Evolutionary conservation across 495 filamentous ascomycete species (phyloP).

Genomic region (Hypomontagnella submonticulosa): DNA sequence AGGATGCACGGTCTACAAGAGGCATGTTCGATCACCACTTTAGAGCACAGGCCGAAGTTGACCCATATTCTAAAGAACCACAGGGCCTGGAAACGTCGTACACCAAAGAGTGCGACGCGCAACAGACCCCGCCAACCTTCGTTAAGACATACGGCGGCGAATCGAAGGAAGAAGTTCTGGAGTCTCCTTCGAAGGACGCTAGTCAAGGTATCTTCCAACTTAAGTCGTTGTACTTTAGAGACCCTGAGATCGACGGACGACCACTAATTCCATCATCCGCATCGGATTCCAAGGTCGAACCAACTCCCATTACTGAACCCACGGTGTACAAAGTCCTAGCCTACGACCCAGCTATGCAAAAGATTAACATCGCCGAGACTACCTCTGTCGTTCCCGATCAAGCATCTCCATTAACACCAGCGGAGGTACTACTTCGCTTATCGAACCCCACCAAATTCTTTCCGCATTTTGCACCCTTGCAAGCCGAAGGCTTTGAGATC

Average conservation of each 20-base stretch:
- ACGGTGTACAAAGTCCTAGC: constrained; percentile 76
- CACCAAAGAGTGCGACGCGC: constrained; percentile 48
- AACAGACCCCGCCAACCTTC: constrained; percentile 34
- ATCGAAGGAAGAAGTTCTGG: constrained; percentile 13
- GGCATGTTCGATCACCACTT: constrained; percentile 19
- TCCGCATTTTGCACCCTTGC: constrained; percentile 71
- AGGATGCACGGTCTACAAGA: constrained; percentile 19
- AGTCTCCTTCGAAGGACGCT: constrained; percentile 10
- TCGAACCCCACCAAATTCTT: constrained; percentile 78
- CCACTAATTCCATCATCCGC: constrained; percentile 15
- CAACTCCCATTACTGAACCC: constrained; percentile 43
- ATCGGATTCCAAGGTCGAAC: constrained; percentile 16
- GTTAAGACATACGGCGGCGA: constrained; percentile 44
- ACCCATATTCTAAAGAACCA: constrained; percentile 52
- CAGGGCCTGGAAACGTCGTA: constrained; percentile 53
- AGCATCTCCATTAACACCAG: constrained; percentile 60
- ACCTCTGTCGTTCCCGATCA: constrained; percentile 65
- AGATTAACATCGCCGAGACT: constrained; percentile 70
- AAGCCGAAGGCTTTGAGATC: constrained; percentile 77
- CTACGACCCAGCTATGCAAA: constrained; percentile 72
- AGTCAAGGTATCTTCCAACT: constrained; percentile 19
- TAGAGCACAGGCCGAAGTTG: constrained; percentile 39
- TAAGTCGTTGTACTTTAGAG: constrained; percentile 32
- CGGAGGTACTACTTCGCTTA: constrained; percentile 73
- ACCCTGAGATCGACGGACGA: constrained; percentile 44